Conservation (phyloP, 1,284 basidiomycete genomes). For the Thecaphora frezii region DNA sequence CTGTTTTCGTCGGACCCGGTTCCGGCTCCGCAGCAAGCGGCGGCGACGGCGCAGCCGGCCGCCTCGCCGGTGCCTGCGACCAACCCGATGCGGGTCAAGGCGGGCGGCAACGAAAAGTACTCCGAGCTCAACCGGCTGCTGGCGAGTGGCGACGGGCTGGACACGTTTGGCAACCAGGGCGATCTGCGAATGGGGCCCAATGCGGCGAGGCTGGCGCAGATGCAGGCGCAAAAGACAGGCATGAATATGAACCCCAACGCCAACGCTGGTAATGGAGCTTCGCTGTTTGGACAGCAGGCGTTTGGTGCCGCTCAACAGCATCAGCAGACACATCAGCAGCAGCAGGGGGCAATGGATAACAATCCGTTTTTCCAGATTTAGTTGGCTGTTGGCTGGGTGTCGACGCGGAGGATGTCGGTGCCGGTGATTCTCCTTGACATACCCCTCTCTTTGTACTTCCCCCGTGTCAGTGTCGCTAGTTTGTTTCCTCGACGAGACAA, state of each 20-base stretch:
- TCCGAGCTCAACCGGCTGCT: constrained; percentile 55
- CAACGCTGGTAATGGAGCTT: not conserved
- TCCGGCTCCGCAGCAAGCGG: constrained; percentile 18
- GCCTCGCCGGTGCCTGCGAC: constrained; percentile 21
- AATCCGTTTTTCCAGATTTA: constrained; percentile 51
- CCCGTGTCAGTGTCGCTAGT: too few relatives aligned
- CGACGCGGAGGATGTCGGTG: too few relatives aligned
- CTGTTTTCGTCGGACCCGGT: constrained; percentile 39
- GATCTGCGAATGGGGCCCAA: constrained; percentile 54
- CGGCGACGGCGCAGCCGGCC: constrained; percentile 9
- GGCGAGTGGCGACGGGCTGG: constrained; percentile 53
- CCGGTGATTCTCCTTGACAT: too few relatives aligned
- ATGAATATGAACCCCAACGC: constrained; percentile 33
- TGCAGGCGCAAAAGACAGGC: constrained; percentile 40
- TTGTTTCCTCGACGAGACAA: too few relatives aligned
- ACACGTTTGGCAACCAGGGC: constrained; percentile 58
- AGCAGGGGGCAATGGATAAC: constrained; percentile 21
- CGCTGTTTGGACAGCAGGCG: not conserved
- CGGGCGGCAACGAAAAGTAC: constrained; percentile 34
- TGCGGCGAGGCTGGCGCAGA: constrained; percentile 27
- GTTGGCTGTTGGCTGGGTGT: too few relatives aligned
- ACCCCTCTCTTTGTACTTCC: too few relatives aligned
- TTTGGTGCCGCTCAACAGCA: too few relatives aligned
- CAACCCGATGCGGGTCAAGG: constrained; percentile 26
- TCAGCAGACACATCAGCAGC: too few relatives aligned